Conservation (phyloP, 2,329 filamentous ascomycete genomes). For the Dendryphion nanum region DNA sequence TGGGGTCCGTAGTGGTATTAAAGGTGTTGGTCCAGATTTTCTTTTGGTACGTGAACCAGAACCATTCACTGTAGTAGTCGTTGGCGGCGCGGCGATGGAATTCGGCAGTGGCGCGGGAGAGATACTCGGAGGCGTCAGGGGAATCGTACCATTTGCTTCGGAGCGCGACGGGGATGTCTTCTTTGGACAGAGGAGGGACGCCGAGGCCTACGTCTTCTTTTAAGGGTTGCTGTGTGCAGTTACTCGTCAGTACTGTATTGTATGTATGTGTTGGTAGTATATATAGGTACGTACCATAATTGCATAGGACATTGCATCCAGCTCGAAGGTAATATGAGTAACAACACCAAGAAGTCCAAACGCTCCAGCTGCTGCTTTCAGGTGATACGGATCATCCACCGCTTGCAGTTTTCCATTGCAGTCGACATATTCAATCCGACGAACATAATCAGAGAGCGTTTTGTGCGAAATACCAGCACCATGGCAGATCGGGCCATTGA, state of each 20-base stretch:
- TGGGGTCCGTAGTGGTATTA: conserved; percentile 38
- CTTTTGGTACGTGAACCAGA: conserved; percentile 51
- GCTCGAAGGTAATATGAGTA: conserved; percentile 50
- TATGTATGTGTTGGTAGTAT: not conserved
- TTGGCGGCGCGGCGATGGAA: conserved; percentile 42
- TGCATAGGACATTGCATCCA: conserved; percentile 50
- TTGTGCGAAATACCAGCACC: conserved; percentile 46
- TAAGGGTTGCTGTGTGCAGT: conserved; percentile 27
- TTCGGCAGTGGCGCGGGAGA: conserved; percentile 32
- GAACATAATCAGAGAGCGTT: conserved; percentile 48
- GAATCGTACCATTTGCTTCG: conserved; percentile 22
- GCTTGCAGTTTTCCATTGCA: conserved; percentile 43
- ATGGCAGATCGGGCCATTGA: conserved; percentile 49
- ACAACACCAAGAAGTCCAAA: conserved; percentile 51
- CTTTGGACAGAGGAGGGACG: conserved; percentile 43
- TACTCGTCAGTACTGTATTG: not conserved
- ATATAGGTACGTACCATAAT: conserved; percentile 27
- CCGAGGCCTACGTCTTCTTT: conserved; percentile 45
- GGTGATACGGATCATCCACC: conserved; percentile 39
- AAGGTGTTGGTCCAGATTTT: conserved; percentile 49
- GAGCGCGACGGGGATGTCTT: conserved; percentile 42
- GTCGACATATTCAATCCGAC: conserved; percentile 50
- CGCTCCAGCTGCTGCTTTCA: conserved; percentile 42
- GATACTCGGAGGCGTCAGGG: conserved; percentile 30
- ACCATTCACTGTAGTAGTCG: conserved; percentile 47